Evolutionary conservation across 768 basidiomycete species (phyloP), one percentile per base, ranked within the genome.

Genomic region (Trametes cingulata): DNA sequence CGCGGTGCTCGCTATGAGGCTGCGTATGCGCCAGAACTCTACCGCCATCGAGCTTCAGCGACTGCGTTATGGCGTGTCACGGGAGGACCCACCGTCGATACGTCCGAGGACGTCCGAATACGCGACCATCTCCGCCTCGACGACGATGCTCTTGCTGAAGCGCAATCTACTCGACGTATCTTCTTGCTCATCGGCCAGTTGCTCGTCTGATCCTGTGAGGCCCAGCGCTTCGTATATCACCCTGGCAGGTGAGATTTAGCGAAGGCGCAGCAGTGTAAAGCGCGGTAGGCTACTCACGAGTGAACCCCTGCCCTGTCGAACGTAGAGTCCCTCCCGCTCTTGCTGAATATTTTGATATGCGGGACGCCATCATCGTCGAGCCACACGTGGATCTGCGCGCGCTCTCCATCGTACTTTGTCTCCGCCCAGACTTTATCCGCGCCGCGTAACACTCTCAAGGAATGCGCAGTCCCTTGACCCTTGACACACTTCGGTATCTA

Each of bases 401-500:
- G 82, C 73, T 96, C 94, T 10, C 95, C 95, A 58, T 96, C 95
- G 71, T 95, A 95, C 72, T 98, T 98, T 0, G 87, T 94, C 74
- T 98, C 95, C 1, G 88, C 91, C 84, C 90, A 95, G 9, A 94
- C 77, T 25, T 70, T 72, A 12, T 78, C 75, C 0, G 78, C 73
- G 37, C 69, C 35, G 20, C 56, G 37, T 58, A 90, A 75, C 54
- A 76, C 71, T 42, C 75, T 59, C 46, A 91, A 72, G 17, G 85
- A 86, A 50, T 89, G 80, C 12, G 74, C 64, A 43, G 85, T 83
- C 3, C 83, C 78, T 51, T 81, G 78, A 2, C 88, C 93, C 68
- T 95, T 95, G 33, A 79, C 75, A 22, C 91, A 91, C 73, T 93
- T 95, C 0, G 95, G 94, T 6, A 95, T 85, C 91, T 85, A 54